Evolutionary conservation across 345 rosid genomes (phyloP), one percentile per base, ranked within the genome.

Genomic region (Hevea brasiliensis): DNA sequence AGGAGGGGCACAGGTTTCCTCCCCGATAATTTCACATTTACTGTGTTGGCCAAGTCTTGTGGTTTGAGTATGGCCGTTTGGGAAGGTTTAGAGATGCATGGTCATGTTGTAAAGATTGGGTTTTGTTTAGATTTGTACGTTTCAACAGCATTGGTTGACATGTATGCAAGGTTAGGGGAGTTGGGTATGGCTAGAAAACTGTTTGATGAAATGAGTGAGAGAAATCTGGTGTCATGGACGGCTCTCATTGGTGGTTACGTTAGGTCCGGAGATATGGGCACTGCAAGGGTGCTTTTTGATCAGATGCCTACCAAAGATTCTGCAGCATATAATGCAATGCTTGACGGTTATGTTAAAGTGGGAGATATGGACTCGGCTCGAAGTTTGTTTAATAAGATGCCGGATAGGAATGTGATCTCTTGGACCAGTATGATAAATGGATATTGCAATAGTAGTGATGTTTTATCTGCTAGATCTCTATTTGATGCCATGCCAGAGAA

Each of bases 401-500:
- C 76, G 0, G 51, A 57, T 44, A 82, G 82, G 82, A 92, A 82
- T 71, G 92, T 89, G 48, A 72, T 92, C 73, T 87, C 96, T 53
- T 90, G 94, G 94, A 89, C 92, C 27, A 85, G 81, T 50, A 87
- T 92, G 93, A 83, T 89, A 70, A 70, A 85, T 74, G 98, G 96
- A 60, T 89, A 85, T 78, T 89, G 87, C 82, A 82, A 67, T 35
- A 65, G 41, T 55, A 87, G 85, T 29, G 89, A 90, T 64, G 40
- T 88, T 50, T 63, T 65, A 26, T 83, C 94, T 68, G 94, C 94
- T 14, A 76, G 83, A 72, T 40, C 66, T 0, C 71, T 92, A 32
- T 92, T 90, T 70, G 89, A 90, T 75, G 84, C 81, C 37, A 92
- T 90, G 96, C 92, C 92, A 0, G 85, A 77, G 53, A 92, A 79